Base-by-base conservation (phyloP, 331 rosid species). In the Stylosanthes scabra region DNA sequence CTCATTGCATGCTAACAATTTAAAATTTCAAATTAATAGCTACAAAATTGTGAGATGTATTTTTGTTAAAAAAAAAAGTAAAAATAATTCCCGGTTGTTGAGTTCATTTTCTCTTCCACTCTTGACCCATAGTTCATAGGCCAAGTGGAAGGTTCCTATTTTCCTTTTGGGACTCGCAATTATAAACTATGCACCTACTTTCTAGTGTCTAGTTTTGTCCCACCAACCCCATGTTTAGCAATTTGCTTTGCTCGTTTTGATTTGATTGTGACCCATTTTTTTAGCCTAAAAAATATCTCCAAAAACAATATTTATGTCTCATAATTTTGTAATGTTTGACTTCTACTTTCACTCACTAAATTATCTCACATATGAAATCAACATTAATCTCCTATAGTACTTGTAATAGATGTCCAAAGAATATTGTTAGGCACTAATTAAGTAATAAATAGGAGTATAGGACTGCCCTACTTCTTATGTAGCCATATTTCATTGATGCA, bases 171-270 rank as follows among this genome's bases (percentile, higher is more conserved):
- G 7, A 11, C 59, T 15, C 58, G 9, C 14, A 11, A 5, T 3
- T 8, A 62, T 76, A 78, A 78, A 8, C 5, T 3, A 2, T 5
- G 49, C 50, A 16, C 13, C 69, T 39, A 51, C 78, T 16, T n/a
- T 20, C 25, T 20, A 20, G 25, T 20, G 0, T 20, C 25, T 20
- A 20, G 25, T 20, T 20, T 20, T n/a, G 9, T 13, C 2, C 72
- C 58, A 69, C 75, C 75, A 46, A 74, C 86, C 78, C 9, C 54
- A 7, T 52, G 58, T 7, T 66, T 39, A 9, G 11, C 29, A 27
- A 47, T 39, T 62, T 39, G n/a, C 50, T 14, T 25, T 40, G 68
- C 34, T 41, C 51, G 10, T 16, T 55, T 55, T 5, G 34, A 55
- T 55, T 55, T 5, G 60, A 55, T 25, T 55, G 34, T 20, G 34